phyloP scores from a whole-genome alignment of 768 basidiomycete species.

The Leccinellum luteum region DNA sequence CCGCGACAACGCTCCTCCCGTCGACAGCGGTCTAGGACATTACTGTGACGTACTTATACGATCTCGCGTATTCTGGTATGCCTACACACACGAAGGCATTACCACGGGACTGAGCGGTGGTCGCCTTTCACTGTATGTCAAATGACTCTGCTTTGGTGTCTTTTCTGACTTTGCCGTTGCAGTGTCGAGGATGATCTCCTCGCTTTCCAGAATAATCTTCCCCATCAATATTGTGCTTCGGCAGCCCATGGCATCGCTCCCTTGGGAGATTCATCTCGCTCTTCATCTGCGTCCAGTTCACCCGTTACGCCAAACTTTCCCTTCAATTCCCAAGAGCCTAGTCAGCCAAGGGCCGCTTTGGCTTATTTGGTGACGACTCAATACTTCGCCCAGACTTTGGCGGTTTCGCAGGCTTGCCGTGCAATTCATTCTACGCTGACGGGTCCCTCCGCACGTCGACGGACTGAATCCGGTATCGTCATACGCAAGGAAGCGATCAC shows the following conservation, averaged over 20 bases:
- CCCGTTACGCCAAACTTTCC: constrained; percentile 23
- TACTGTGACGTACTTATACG: constrained; percentile 63
- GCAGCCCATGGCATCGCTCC: constrained; percentile 29
- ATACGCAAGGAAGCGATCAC: constrained; percentile 65
- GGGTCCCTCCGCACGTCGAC: constrained; percentile 67
- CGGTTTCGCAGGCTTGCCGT: constrained; percentile 74
- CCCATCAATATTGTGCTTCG: constrained; percentile 36
- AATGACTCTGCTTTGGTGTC: neutral
- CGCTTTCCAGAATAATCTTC: constrained; percentile 65
- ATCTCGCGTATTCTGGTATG: constrained; percentile 87
- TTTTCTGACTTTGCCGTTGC: constrained; percentile 6
- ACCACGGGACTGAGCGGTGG: constrained; percentile 82
- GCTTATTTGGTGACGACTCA: constrained; percentile 54
- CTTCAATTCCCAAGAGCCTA: constrained; percentile 22
- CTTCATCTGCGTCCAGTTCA: constrained; percentile 31
- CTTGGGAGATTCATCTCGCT: constrained; percentile 32
- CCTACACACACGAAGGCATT: constrained; percentile 81
- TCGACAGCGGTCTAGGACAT: constrained; percentile 48
- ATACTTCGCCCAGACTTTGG: constrained; percentile 67
- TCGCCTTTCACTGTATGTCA: constrained; percentile 70
- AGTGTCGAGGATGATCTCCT: constrained; percentile 77
- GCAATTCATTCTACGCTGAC: constrained; percentile 77
- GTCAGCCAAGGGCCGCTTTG: constrained; percentile 36
- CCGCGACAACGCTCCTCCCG: constrained; percentile 41
- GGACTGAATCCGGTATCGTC: constrained; percentile 46